Base-by-base conservation (phyloP, 768 basidiomycete genomes). In the Astraeus odoratus region DNA sequence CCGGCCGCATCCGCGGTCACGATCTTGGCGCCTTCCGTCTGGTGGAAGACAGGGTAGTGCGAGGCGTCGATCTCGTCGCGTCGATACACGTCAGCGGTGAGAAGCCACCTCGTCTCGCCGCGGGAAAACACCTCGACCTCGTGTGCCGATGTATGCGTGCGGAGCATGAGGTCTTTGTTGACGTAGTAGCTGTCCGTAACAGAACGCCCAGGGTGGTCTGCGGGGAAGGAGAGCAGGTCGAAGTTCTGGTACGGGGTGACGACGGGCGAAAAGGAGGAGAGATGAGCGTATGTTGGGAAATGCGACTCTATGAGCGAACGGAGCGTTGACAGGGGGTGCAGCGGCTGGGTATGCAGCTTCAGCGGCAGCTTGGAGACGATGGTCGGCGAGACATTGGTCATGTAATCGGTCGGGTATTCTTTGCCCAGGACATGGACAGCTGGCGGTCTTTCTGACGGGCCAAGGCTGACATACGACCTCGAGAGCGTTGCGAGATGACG, bases 41-140 rank as follows among this genome's bases (percentile, higher is more conserved):
- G 96, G 66, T 99, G 96, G 60, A 99, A 99, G 29, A 96, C 89
- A 5, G 96, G 96, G 63, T 97, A 96, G 61, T 99, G 96, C 8
- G 86, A 88, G 10, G 79, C 76, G 68, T 99, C 96, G 50, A 99
- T 98, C 67, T 98, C 96, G 75, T 99, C 96, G 56, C 96, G 80
- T 40, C 96, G 71, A 66, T 98, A 99, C 42, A 99, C 96, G 69
- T 99, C 96, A 24, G 96, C 93, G 8, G 92, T 87, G 19, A 98
- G 72, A 25, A 99, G 72, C 89, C 94, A 99, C 43, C 76, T 76
- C 18, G 84, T 80, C 51, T 83, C 72, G 5, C 89, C 89, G 35
- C 71, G 68, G 25, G 75, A 66, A 63, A 96, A 98, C 6, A 82
- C 81, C 48, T 96, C 93, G 25, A 98, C 87, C 68, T 99, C 95